These are phyloP conservation scores for Bryoerythrophyllum caledonicum DNA, from an alignment of 225 moss, liverwort and hornwort genomes.

Conservation along the genomic window DNA sequence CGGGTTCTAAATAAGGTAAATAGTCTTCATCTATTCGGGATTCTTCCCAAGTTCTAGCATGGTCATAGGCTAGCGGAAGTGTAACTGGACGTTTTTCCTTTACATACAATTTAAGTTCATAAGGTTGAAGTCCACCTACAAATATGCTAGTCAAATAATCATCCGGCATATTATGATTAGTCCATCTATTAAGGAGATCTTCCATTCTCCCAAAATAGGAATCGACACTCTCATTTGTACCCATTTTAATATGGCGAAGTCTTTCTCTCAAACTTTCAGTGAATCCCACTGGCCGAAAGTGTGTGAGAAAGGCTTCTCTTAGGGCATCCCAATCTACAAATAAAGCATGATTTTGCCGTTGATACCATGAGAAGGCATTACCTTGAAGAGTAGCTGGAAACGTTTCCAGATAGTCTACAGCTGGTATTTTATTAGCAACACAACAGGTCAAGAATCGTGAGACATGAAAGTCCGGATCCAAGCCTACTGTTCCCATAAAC, in stretches of 20 bases:
- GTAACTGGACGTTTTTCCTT: too few relatives aligned
- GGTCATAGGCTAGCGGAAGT: too few relatives aligned
- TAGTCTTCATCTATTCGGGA: neutral
- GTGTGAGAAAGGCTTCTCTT: neutral
- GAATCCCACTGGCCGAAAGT: neutral
- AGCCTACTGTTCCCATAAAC: too few relatives aligned
- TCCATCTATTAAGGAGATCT: neutral
- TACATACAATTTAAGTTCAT: too few relatives aligned
- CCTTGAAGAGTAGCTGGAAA: neutral
- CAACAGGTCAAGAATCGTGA: too few relatives aligned
- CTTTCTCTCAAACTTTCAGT: neutral
- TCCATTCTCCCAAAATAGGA: neutral
- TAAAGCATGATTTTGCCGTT: neutral
- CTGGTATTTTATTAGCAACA: neutral
- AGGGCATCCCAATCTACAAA: neutral
- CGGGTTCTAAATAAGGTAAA: too few relatives aligned
- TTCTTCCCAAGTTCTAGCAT: too few relatives aligned
- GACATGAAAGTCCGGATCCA: too few relatives aligned
- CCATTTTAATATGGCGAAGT: too few relatives aligned
- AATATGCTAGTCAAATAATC: neutral
- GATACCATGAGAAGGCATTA: neutral
- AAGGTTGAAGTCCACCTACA: neutral
- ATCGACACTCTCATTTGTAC: too few relatives aligned
- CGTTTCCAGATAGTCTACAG: neutral
- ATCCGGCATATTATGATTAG: neutral